Percentiles rank a stretch among this genome's conserved stretches.
phyloP scores from a whole-genome alignment of 2,329 filamentous ascomycete species.

The Lojkania enalia region DNA sequence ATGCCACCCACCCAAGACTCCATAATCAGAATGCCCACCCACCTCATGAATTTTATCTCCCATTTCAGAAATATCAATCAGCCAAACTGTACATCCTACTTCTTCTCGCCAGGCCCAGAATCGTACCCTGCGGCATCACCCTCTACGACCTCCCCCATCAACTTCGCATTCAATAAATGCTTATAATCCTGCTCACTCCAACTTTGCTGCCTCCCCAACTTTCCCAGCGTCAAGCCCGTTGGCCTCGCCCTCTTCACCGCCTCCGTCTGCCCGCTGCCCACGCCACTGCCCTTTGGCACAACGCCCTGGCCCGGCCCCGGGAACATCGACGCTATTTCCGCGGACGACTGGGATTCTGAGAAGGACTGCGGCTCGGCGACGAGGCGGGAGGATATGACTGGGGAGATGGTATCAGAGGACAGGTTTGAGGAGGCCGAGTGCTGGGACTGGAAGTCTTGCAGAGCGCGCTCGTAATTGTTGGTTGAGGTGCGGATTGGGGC shows the following conservation, averaged over 20 bases:
- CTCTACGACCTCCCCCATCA: conserved; percentile 24
- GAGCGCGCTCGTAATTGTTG: conserved; percentile 37
- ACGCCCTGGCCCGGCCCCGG: conserved; percentile 38
- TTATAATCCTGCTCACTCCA: conserved; percentile 43
- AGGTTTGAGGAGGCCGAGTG: conserved; percentile 30
- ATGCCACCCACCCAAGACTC: too few relatives aligned
- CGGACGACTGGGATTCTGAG: conserved; percentile 5
- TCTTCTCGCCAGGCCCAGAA: conserved; percentile 11
- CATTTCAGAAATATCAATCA: too few relatives aligned
- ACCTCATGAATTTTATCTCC: too few relatives aligned
- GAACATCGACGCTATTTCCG: conserved; percentile 25
- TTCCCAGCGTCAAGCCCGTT: conserved; percentile 34
- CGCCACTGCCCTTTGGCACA: conserved; percentile 35
- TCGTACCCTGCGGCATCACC: conserved; percentile 30
- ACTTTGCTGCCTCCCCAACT: conserved; percentile 34
- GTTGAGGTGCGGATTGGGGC: conserved; percentile 29
- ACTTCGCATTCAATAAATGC: conserved; percentile 30
- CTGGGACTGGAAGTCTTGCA: conserved; percentile 25
- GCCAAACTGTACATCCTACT: too few relatives aligned
- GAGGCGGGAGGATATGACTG: neutral
- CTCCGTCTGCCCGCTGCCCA: conserved; percentile 28
- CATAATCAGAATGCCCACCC: too few relatives aligned
- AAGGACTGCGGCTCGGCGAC: too few relatives aligned
- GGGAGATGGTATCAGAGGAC: conserved; percentile 14
- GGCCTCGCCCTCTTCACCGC: conserved; percentile 34